A percentile compares a stretch with the other conserved stretches of the same genome.
phyloP scores from a whole-genome alignment of 768 basidiomycete species.

The Lactarius hatsudake region DNA sequence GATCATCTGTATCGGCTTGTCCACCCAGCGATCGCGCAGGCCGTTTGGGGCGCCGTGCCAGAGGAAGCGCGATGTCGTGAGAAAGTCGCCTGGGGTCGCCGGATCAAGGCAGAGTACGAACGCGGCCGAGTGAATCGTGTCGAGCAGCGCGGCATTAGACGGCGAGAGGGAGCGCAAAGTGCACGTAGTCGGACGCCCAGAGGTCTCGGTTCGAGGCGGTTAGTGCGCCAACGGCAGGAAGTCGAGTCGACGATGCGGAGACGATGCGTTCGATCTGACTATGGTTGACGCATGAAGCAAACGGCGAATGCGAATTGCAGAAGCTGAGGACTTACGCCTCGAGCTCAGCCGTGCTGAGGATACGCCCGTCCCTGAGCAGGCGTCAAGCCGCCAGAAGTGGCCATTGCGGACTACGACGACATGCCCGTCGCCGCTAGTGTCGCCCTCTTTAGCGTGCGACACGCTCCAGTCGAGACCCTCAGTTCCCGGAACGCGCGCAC shows the following conservation, averaged over 20 bases:
- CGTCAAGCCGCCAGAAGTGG: conserved; percentile 77
- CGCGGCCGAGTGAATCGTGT: conserved; percentile 80
- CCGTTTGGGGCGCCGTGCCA: conserved; percentile 74
- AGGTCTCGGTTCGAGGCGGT: conserved; percentile 77
- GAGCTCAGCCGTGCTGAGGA: conserved; percentile 64
- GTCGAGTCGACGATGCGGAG: conserved; percentile 50
- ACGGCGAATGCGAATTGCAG: neutral
- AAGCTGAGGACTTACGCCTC: conserved; percentile 45
- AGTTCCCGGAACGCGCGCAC: conserved; percentile 73
- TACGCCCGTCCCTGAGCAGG: conserved; percentile 50
- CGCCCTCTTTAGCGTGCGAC: conserved; percentile 57
- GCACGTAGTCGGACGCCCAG: conserved; percentile 59
- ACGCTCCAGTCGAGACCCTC: conserved; percentile 77
- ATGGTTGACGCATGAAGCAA: neutral
- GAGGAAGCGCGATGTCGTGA: conserved; percentile 64
- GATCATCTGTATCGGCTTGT: conserved; percentile 87
- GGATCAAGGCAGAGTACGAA: conserved; percentile 80
- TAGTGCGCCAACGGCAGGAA: conserved; percentile 73
- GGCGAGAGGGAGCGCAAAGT: conserved; percentile 49
- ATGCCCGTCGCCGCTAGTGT: conserved; percentile 66
- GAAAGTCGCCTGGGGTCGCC: conserved; percentile 48
- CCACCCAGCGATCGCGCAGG: conserved; percentile 79
- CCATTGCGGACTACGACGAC: conserved; percentile 85
- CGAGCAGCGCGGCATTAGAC: conserved; percentile 61
- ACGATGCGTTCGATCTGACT: conserved; percentile 76